These are phyloP conservation scores for Bjerkandera adusta DNA, from an alignment of 1,284 basidiomycete species.

Conservation along the genomic window DNA sequence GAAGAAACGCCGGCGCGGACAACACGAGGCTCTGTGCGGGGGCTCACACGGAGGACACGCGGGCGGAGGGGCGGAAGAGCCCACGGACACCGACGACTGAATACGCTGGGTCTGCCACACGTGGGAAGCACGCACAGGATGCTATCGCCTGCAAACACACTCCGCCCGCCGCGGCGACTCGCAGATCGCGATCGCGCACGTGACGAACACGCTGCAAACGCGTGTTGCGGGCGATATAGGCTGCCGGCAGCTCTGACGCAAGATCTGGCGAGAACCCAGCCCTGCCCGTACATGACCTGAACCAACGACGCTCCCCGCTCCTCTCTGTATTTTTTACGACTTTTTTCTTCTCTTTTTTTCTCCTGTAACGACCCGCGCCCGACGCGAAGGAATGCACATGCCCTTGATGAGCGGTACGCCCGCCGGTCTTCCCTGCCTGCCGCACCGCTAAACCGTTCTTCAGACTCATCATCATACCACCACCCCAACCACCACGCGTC, in stretches of 20 bases:
- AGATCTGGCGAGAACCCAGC: conserved; percentile 3
- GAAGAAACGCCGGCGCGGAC: no score
- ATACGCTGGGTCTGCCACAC: no score
- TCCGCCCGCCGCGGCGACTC: no score
- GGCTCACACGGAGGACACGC: no score
- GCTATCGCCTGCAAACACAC: no score
- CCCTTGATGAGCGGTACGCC: conserved; percentile 14
- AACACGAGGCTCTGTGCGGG: no score
- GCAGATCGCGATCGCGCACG: conserved; percentile 19
- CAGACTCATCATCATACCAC: conserved; percentile 8
- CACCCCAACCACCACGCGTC: conserved; percentile 12
- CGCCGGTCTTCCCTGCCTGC: conserved; percentile 1
- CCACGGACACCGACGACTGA: no score
- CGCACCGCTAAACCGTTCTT: conserved; percentile 1
- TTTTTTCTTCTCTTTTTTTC: conserved; percentile 2
- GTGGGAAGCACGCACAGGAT: no score
- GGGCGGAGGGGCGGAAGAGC: no score
- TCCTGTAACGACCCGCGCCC: neutral
- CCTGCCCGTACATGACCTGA: conserved; percentile 3
- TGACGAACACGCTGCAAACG: conserved; percentile 31
- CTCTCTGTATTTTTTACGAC: neutral
- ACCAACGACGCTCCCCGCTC: neutral
- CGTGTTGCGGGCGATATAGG: conserved; percentile 29
- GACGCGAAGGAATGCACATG: conserved; percentile 9
- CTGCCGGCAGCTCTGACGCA: conserved; percentile 8